Evolutionary conservation across 139 green algal species (phyloP).

Genomic region (Microglena sp.): DNA sequence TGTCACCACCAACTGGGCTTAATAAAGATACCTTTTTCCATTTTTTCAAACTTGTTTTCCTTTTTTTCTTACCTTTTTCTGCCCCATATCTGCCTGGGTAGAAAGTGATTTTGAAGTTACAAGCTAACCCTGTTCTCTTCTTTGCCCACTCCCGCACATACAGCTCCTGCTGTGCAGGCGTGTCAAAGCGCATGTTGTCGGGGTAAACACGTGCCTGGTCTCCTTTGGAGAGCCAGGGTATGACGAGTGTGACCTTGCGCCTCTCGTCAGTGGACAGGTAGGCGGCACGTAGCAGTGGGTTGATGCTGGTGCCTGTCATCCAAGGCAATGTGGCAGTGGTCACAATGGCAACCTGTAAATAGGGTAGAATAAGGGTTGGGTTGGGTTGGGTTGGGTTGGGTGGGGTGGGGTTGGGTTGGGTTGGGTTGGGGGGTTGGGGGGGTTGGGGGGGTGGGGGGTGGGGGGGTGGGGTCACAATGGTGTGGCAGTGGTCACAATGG

Average conservation of each 20-base stretch:
- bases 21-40: too few relatives aligned
- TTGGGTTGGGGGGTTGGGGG: too few relatives aligned
- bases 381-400: too few relatives aligned
- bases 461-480: too few relatives aligned
- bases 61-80: too few relatives aligned
- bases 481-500: too few relatives aligned
- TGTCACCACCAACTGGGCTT: too few relatives aligned
- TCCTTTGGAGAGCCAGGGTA: constrained; percentile 59
- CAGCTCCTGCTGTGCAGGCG: constrained; percentile 36
- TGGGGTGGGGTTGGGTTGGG: too few relatives aligned
- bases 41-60: too few relatives aligned
- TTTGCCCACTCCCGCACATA: not conserved
- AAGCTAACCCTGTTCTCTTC: not conserved
- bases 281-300: constrained; percentile 92
- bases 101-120: not conserved
- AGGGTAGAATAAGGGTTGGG: too few relatives aligned
- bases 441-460: too few relatives aligned
- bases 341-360: constrained; percentile 90
- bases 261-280: constrained; percentile 72
- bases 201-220: constrained; percentile 92
- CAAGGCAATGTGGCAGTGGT: constrained; percentile 94
- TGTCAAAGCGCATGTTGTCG: constrained; percentile 74
- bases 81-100: not conserved
- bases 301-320: constrained; percentile 98
- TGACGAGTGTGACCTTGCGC: constrained; percentile 51